Evolutionary conservation across 257 asterid genomes (phyloP), one percentile per base, ranked within the genome.

Genomic region (Ballota nigra): DNA sequence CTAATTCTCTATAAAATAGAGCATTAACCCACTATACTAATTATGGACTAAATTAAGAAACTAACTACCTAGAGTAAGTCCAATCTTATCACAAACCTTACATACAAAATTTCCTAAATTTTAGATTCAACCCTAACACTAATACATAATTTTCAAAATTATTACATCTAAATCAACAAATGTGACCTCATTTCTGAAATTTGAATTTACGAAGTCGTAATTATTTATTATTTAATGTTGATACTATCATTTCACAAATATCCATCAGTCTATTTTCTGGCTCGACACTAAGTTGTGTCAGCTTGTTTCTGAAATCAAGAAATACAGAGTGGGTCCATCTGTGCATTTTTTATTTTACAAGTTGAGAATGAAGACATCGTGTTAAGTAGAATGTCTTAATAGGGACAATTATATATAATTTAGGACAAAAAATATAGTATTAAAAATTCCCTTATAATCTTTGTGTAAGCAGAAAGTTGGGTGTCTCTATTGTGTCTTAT

Each of bases 301-400:
- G 20, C 20, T 66, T 61, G 52, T 28, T 71, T 38, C 10, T 45
- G 24, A 40, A n/a, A 72, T 73, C 13, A 70, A 52, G 73, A 75
- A 71, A 73, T 79, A 64, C 45, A 43, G 1, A 55, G 20, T 64
- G 79, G 90, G 85, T 11, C 83, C 80, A 43, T 75, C 10, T 26
- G 18, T 58, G 28, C 68, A 24, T 41, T 26, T 68, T 58, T 66
- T 22, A 36, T 19, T 72, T 52, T 11, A 33, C 87, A 79, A 83
- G 85, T 83, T 81, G 96, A 75, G 83, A 77, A 84, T 76, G 84
- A 84, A 74, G 92, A 89, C 94, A 87, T 76, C 85, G 81, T 69
- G 66, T 84, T 84, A 75, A 78, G 90, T 80, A 84, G 85, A 87
- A 84, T 82, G 81, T 79, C 80, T 8, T 34, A 74, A 74, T 81